Evolutionary conservation across 2,329 filamentous ascomycete genomes (phyloP).

Genomic region (Chrysoporthe puriensis): DNA sequence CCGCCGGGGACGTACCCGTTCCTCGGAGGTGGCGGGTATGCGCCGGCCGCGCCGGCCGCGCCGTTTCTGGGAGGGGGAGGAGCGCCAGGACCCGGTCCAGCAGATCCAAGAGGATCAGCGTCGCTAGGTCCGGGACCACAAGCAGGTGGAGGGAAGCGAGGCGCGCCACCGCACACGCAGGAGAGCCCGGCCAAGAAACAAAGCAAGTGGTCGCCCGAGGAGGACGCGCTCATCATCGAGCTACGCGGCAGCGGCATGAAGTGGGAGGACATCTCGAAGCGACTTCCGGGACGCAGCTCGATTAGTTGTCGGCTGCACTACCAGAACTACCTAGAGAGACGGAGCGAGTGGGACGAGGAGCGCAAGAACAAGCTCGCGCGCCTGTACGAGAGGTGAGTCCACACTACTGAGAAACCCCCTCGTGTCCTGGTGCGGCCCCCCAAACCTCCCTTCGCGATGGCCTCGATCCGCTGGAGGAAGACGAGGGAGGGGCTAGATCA

Average conservation of each 20-base stretch:
- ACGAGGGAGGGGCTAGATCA: slow-evolving; percentile 12
- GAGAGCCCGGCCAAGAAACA: slow-evolving; percentile 87
- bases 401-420: slow-evolving; percentile 14
- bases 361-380: slow-evolving; percentile 95
- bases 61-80: slow-evolving; percentile 29
- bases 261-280: slow-evolving; percentile 97
- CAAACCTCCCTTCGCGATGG: neutral
- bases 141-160: slow-evolving; percentile 46
- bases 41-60: slow-evolving; percentile 11
- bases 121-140: slow-evolving; percentile 15
- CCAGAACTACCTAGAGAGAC: slow-evolving; percentile 93
- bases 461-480: neutral
- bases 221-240: slow-evolving; percentile 92
- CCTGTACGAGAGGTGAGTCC: slow-evolving; percentile 85
- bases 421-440: slow-evolving; percentile 1
- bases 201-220: slow-evolving; percentile 94
- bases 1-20: slow-evolving; percentile 25
- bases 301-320: slow-evolving; percentile 95
- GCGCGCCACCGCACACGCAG: slow-evolving; percentile 56
- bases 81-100: slow-evolving; percentile 32
- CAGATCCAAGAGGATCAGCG: slow-evolving; percentile 26
- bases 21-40: slow-evolving; percentile 27
- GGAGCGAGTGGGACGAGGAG: slow-evolving; percentile 96
- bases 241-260: slow-evolving; percentile 92
- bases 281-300: slow-evolving; percentile 84